Conservation (phyloP, 2,329 filamentous ascomycete species). For the Beauveria scarabaeidicola region DNA sequence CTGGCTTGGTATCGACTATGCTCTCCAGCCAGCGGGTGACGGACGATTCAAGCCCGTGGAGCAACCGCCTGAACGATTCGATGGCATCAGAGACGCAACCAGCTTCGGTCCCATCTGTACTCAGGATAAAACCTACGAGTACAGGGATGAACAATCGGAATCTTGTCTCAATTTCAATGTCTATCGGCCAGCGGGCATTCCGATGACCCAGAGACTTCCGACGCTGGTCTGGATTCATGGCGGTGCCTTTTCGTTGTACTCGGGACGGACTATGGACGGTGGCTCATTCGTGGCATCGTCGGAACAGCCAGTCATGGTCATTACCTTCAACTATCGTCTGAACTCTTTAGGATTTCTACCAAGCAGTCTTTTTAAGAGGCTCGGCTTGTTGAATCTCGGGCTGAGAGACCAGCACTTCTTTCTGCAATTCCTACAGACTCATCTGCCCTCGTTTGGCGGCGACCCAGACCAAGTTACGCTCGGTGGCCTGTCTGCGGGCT, state of each 20-base stretch:
- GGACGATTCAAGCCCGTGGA: slow-evolving; percentile 32
- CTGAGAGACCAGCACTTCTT: slow-evolving; percentile 44
- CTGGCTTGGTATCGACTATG: slow-evolving; percentile 40
- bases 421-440: slow-evolving; percentile 43
- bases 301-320: slow-evolving; percentile 32
- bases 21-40: slow-evolving; percentile 31
- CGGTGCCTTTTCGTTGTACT: slow-evolving; percentile 22
- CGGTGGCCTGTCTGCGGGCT: slow-evolving; percentile 46
- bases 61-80: slow-evolving; percentile 29
- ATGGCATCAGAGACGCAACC: slow-evolving; percentile 29
- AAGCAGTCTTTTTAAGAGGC: slow-evolving; percentile 28
- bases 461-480: slow-evolving; percentile 43
- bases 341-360: slow-evolving; percentile 35
- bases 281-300: slow-evolving; percentile 23
- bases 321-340: slow-evolving; percentile 35
- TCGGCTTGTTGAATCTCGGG: slow-evolving; percentile 40
- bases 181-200: slow-evolving; percentile 23
- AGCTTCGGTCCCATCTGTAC: slow-evolving; percentile 34
- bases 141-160: slow-evolving; percentile 21
- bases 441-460: slow-evolving; percentile 46
- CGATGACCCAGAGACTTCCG: slow-evolving; percentile 27
- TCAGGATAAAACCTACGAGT: slow-evolving; percentile 24
- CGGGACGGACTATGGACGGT: slow-evolving; percentile 13
- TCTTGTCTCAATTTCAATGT: slow-evolving; percentile 34
- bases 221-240: slow-evolving; percentile 34